phyloP scores from a whole-genome alignment of 208 protist genomes.

The Strigomonas culicis region DNA sequence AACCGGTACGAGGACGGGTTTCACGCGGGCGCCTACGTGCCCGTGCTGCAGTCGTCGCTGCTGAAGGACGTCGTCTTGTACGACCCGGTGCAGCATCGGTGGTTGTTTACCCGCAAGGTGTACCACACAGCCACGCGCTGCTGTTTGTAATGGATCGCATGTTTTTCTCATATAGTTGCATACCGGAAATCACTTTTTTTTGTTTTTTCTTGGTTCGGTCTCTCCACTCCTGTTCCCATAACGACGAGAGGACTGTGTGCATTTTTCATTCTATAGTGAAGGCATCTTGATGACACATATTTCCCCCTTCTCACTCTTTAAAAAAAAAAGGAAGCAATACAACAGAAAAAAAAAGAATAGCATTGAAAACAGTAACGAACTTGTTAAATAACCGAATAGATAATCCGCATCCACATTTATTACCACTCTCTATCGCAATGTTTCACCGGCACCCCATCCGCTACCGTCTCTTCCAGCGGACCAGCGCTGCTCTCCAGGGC shows the following conservation, averaged over 20 bases:
- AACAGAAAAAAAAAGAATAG: conserved; percentile 6
- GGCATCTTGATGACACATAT: background rate
- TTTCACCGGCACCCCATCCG: too few species aligned
- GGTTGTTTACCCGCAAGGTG: conserved; percentile 71
- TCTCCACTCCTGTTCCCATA: background rate
- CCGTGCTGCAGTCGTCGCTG: conserved; percentile 28
- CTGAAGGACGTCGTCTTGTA: conserved; percentile 73
- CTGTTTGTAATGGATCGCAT: conserved; percentile 6
- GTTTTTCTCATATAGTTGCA: background rate
- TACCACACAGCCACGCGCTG: conserved; percentile 69
- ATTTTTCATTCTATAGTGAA: background rate
- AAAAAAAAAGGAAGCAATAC: background rate
- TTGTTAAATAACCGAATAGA: background rate
- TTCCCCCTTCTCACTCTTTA: background rate
- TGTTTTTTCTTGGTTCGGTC: background rate
- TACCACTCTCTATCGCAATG: conserved; percentile 1
- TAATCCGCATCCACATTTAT: background rate
- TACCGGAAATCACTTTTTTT: conserved; percentile 1
- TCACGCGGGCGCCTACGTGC: conserved; percentile 18
- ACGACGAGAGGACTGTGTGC: background rate
- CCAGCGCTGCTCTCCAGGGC: too few species aligned
- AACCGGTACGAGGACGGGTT: conserved; percentile 50
- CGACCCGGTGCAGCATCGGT: conserved; percentile 69
- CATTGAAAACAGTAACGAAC: background rate
- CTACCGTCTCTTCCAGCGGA: too few species aligned